A percentile compares a stretch with the other conserved stretches of the same genome.
phyloP scores from a whole-genome alignment of 2,329 filamentous ascomycete species.

The Fusarium palustre region DNA sequence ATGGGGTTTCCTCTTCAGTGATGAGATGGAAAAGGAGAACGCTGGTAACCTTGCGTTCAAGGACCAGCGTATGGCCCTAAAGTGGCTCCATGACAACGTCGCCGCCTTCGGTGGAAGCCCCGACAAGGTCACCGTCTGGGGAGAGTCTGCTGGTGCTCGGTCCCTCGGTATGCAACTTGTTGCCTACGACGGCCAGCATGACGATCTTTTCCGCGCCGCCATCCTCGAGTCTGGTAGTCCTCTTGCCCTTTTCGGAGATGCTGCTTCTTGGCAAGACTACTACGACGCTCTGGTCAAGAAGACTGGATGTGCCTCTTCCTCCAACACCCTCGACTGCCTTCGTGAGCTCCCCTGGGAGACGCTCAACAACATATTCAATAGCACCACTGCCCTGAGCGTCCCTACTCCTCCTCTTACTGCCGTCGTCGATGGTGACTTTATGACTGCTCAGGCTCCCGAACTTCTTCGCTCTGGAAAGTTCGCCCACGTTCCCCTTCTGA shows the following conservation, averaged over 20 bases:
- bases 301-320: conserved; percentile 40
- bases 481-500: conserved; percentile 71
- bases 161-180: conserved; percentile 63
- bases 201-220: conserved; percentile 64
- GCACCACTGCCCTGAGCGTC: conserved; percentile 34
- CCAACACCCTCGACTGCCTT: conserved; percentile 49
- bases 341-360: conserved; percentile 48
- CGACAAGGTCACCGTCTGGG: conserved; percentile 63
- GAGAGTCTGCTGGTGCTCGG: conserved; percentile 65
- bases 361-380: conserved; percentile 49
- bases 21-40: conserved; percentile 57
- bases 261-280: conserved; percentile 44
- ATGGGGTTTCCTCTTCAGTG: conserved; percentile 64
- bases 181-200: conserved; percentile 64
- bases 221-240: conserved; percentile 63
- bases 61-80: conserved; percentile 62
- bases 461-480: conserved; percentile 70
- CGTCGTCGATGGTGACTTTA: conserved; percentile 55
- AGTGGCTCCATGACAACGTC: conserved; percentile 65
- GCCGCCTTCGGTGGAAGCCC: conserved; percentile 61
- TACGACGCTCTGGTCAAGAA: conserved; percentile 49
- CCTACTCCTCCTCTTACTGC: conserved; percentile 30
- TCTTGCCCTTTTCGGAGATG: conserved; percentile 43
- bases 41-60: conserved; percentile 63
- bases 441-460: conserved; percentile 58